phyloP scores from a whole-genome alignment of 1,139 yeast species.

The Blastobotrys arbuscula region DNA sequence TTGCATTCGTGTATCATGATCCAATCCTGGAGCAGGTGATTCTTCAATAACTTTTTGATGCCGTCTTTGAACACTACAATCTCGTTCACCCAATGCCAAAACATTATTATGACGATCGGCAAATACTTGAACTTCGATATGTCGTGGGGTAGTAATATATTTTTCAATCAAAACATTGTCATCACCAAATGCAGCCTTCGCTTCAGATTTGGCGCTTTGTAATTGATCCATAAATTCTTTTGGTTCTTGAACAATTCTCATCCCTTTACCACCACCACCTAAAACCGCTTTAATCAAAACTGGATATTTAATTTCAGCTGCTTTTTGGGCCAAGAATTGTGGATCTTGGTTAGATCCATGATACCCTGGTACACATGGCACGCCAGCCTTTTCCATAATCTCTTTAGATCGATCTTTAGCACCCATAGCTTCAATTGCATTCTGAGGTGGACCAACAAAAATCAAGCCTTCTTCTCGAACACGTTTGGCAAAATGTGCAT shows the following conservation, averaged over 20 bases:
- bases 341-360: conserved; percentile 36
- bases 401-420: conserved; percentile 34
- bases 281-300: conserved; percentile 47
- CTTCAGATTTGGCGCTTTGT: conserved; percentile 40
- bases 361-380: conserved; percentile 48
- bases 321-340: conserved; percentile 33
- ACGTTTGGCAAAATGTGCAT: conserved; percentile 40
- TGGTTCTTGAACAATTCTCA: conserved; percentile 38
- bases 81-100: conserved; percentile 44
- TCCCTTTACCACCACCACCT: conserved; percentile 52
- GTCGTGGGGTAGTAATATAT: conserved; percentile 42
- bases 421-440: conserved; percentile 36
- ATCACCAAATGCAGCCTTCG: conserved; percentile 40
- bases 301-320: conserved; percentile 42
- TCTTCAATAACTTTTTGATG: conserved; percentile 50
- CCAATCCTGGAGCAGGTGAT: conserved; percentile 49
- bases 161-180: conserved; percentile 43
- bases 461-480: conserved; percentile 37
- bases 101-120: conserved; percentile 44
- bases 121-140: conserved; percentile 44
- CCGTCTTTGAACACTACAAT: conserved; percentile 46
- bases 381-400: conserved; percentile 36
- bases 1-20: conserved; percentile 46
- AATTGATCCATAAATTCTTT: conserved; percentile 36
- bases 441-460: conserved; percentile 44